These are phyloP conservation scores for Phascolomyces articulosus DNA, from an alignment of 371 early-diverging fungal genomes.

Conservation along the genomic window DNA sequence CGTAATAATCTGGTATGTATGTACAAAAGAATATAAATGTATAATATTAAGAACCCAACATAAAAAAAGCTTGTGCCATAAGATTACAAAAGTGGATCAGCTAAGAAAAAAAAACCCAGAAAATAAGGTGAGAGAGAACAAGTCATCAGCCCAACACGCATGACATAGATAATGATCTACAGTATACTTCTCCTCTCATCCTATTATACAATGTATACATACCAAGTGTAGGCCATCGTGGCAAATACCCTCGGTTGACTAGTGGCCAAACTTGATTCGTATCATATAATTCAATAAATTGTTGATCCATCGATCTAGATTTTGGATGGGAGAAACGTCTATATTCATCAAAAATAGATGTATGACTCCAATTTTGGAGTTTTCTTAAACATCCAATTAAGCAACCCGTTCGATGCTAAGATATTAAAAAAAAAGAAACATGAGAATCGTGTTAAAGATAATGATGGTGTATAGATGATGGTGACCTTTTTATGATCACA, in stretches of 20 bases:
- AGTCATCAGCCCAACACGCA: no score
- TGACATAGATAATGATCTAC: no score
- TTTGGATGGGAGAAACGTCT: slow-evolving; percentile 93
- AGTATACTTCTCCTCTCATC: no score
- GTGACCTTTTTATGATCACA: neutral
- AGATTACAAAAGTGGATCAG: neutral
- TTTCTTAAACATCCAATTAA: slow-evolving; percentile 94
- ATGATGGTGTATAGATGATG: neutral
- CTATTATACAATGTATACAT: neutral
- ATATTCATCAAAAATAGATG: slow-evolving; percentile 97
- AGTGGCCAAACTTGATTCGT: slow-evolving; percentile 76
- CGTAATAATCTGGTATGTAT: no score
- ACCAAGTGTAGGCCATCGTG: slow-evolving; percentile 78
- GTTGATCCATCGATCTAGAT: slow-evolving; percentile 95
- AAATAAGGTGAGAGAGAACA: no score
- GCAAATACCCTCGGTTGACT: slow-evolving; percentile 67
- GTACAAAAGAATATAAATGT: no score
- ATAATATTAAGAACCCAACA: neutral
- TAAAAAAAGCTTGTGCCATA: neutral
- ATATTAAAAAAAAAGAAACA: neutral
- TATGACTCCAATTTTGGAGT: slow-evolving; percentile 92
- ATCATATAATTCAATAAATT: slow-evolving; percentile 97
- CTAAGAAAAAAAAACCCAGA: no score
- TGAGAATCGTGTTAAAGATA: no score
- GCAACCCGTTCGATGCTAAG: slow-evolving; percentile 93